A percentile compares a stretch with the other conserved stretches of the same genome.
phyloP scores from a whole-genome alignment of 495 filamentous ascomycete genomes.

The Penicillium dipodomyicola region DNA sequence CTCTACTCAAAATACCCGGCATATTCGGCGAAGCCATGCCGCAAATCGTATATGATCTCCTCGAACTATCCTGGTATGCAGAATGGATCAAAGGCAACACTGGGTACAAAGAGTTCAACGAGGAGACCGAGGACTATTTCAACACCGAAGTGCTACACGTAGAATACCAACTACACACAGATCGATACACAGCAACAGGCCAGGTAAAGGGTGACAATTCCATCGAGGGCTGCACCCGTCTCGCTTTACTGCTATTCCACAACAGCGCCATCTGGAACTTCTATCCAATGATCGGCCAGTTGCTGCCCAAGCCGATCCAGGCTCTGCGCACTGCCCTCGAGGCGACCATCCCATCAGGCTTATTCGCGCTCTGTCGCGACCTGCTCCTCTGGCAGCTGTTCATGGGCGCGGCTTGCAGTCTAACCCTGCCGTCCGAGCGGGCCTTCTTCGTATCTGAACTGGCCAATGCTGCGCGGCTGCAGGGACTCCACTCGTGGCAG shows the following conservation, averaged over 20 bases:
- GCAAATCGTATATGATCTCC: slow-evolving; percentile 39
- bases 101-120: slow-evolving; percentile 36
- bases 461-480: slow-evolving; percentile 28
- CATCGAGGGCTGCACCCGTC: slow-evolving; percentile 45
- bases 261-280: slow-evolving; percentile 49
- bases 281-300: slow-evolving; percentile 40
- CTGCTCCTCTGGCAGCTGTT: slow-evolving; percentile 46
- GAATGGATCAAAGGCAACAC: slow-evolving; percentile 42
- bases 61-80: slow-evolving; percentile 42
- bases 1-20: slow-evolving; percentile 40
- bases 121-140: slow-evolving; percentile 46
- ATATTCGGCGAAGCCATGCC: slow-evolving; percentile 38
- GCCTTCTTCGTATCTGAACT: slow-evolving; percentile 41
- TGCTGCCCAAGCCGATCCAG: slow-evolving; percentile 42
- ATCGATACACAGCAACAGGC: slow-evolving; percentile 59
- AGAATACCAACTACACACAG: slow-evolving; percentile 43
- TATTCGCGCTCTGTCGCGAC: slow-evolving; percentile 39
- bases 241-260: slow-evolving; percentile 46
- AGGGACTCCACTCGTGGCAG: slow-evolving; percentile 40
- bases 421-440: slow-evolving; percentile 30
- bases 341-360: slow-evolving; percentile 34
- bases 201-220: slow-evolving; percentile 54
- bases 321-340: slow-evolving; percentile 40
- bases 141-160: slow-evolving; percentile 47
- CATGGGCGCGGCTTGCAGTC: slow-evolving; percentile 38